Conservation (phyloP, 441 rosid species). For the Erysimum pusillum region DNA sequence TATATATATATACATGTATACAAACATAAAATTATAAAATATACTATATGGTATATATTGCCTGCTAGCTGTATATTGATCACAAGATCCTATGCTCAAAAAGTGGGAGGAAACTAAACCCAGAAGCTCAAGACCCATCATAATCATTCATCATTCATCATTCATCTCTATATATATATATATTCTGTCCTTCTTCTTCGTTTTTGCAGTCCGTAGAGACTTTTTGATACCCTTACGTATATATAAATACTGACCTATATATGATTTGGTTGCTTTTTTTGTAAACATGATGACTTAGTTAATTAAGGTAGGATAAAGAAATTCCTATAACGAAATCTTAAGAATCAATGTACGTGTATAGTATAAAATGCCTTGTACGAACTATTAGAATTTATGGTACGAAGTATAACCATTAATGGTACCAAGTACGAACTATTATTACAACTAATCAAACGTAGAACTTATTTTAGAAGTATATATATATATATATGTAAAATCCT, state of each 20-base stretch:
- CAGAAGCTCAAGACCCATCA: slow-evolving; percentile 34
- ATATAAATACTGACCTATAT: slow-evolving; percentile 21
- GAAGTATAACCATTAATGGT: neutral
- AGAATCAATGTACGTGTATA: neutral
- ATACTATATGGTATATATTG: neutral
- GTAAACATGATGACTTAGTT: slow-evolving; percentile 8
- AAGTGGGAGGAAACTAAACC: slow-evolving; percentile 7
- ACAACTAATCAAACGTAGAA: neutral
- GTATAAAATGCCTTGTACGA: neutral
- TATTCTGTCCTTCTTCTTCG: slow-evolving; percentile 20
- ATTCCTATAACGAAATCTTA: neutral
- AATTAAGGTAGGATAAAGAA: neutral
- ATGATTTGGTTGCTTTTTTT: slow-evolving; percentile 11
- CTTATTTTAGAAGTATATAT: neutral
- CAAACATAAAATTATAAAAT: slow-evolving; percentile 1
- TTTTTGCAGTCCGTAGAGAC: slow-evolving; percentile 23
- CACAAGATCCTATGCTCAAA: slow-evolving; percentile 30
- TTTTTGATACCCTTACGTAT: slow-evolving; percentile 24
- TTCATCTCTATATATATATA: neutral
- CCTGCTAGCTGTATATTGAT: neutral
- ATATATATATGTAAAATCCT: neutral
- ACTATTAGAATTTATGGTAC: neutral
- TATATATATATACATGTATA: neutral
- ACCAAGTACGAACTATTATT: neutral
- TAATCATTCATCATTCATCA: slow-evolving; percentile 11